These are phyloP conservation scores for Calonectria henricotiae DNA, from an alignment of 2,329 filamentous ascomycete genomes.

Conservation along the genomic window DNA sequence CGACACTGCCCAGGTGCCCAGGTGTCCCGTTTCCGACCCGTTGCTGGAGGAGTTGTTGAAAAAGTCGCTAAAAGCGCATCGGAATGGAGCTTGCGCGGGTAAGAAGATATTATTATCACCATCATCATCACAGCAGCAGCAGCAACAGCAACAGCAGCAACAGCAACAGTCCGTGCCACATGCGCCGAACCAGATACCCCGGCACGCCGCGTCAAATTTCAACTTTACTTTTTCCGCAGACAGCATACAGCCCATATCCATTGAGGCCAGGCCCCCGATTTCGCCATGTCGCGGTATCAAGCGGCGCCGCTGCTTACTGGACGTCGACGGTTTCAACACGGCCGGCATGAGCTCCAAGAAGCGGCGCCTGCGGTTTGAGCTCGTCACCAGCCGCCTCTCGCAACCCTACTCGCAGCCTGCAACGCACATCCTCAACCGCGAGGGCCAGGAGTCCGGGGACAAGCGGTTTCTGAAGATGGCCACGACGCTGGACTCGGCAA, in stretches of 20 bases:
- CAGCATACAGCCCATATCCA: conserved; percentile 36
- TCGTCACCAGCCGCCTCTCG: conserved; percentile 81
- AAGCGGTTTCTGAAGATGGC: conserved; percentile 68
- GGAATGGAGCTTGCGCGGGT: conserved; percentile 11
- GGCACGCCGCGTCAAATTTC: conserved; percentile 28
- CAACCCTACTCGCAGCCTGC: conserved; percentile 79
- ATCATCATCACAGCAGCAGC: neutral
- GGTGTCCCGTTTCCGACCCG: conserved; percentile 45
- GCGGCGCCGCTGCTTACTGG: conserved; percentile 68
- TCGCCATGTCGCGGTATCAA: conserved; percentile 58
- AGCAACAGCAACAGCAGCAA: neutral
- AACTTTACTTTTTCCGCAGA: conserved; percentile 38
- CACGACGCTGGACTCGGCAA: conserved; percentile 59
- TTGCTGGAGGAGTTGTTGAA: conserved; percentile 48
- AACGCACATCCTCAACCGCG: conserved; percentile 78
- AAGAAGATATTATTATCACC: neutral
- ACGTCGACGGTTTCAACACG: conserved; percentile 74
- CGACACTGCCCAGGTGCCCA: conserved; percentile 46
- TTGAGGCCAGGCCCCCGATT: conserved; percentile 19
- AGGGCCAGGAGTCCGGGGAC: conserved; percentile 63
- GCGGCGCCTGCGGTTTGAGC: conserved; percentile 73
- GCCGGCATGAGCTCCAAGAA: conserved; percentile 75
- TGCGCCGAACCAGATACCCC: neutral
- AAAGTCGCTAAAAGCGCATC: conserved; percentile 16
- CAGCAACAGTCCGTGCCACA: conserved; percentile 5